Evolutionary conservation across 75 land plant species (phyloP), one percentile per base, ranked within the genome.

Genomic region (Pinus tabuliformis): DNA sequence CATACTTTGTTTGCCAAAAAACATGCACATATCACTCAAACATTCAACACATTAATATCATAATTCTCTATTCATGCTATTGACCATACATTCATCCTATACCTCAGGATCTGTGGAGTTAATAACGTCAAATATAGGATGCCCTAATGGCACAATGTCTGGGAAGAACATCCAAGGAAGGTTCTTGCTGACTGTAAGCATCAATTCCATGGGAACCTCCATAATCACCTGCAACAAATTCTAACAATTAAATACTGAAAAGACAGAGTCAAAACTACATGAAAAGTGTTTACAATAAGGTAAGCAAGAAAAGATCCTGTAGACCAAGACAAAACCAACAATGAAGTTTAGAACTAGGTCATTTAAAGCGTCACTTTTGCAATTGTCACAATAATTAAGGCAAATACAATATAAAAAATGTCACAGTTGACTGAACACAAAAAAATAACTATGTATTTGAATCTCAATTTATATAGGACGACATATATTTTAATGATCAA

Each of bases 91-190:
- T 68, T 39, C 22, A 42, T 28, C 45, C 59, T 60, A 76, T 84
- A 96, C 99, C 99, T 91, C 91, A n/a, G 92, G 89, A 87, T 91
- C 73, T 49, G 99, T 93, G 8, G 94, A 90, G 78, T 96, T 91
- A 56, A 94, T 96, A 76, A 96, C 83, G 56, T 96, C 99, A 81
- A 96, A 96, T 76, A 96, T 91, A 11, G 99, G 99, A 85, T 96
- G 99, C 42, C 99, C 99, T 5, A 94, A 2, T 12, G 99, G 99
- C 57, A 96, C 80, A 72, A 91, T 84, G 77, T 96, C 94, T 39
- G 99, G 99, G 78, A 86, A 90, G 79, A 96, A 96, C 92, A 93
- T 96, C 99, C 99, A 96, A 5, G 99, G 99, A 28, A 79, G 88
- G 70, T 96, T 81, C 62, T 92, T 83, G 71, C 90, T 96, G 36